Conservation (phyloP, 2,329 filamentous ascomycete genomes). For the Lachnellula suecica region DNA sequence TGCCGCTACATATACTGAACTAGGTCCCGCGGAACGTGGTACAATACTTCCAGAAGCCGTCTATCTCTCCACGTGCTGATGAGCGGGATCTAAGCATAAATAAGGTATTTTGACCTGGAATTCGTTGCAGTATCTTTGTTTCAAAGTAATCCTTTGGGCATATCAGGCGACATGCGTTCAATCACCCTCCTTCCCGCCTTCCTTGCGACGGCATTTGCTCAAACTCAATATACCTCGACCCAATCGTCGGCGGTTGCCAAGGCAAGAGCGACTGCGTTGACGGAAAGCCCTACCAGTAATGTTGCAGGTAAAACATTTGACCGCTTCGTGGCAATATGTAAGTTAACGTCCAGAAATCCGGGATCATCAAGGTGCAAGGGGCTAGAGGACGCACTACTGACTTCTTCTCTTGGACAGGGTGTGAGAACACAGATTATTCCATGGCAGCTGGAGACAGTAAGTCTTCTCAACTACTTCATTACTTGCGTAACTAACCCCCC, state of each 20-base stretch:
- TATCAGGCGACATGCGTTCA: background rate
- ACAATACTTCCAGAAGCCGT: background rate
- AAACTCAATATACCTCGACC: constrained; percentile 23
- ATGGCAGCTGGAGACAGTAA: constrained; percentile 61
- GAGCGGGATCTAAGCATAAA: background rate
- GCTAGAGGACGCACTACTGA: too few species aligned
- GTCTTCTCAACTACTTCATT: constrained; percentile 19
- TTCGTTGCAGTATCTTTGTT: background rate
- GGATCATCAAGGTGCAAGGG: too few species aligned
- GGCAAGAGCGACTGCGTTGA: constrained; percentile 56
- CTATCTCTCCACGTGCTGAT: background rate
- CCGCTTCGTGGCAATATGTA: constrained; percentile 61
- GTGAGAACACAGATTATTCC: constrained; percentile 72
- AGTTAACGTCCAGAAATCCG: too few species aligned
- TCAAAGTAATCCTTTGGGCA: background rate
- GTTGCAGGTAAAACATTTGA: constrained; percentile 72
- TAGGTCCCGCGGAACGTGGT: too few species aligned
- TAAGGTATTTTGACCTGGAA: background rate
- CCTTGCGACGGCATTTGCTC: constrained; percentile 33
- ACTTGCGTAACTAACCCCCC: background rate
- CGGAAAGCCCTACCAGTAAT: constrained; percentile 58
- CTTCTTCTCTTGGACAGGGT: constrained; percentile 43
- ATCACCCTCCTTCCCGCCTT: background rate
- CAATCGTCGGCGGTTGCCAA: constrained; percentile 16
- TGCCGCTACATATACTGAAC: background rate